Base-by-base conservation (phyloP, 306 rosid genomes). In the Fagus crenata region DNA sequence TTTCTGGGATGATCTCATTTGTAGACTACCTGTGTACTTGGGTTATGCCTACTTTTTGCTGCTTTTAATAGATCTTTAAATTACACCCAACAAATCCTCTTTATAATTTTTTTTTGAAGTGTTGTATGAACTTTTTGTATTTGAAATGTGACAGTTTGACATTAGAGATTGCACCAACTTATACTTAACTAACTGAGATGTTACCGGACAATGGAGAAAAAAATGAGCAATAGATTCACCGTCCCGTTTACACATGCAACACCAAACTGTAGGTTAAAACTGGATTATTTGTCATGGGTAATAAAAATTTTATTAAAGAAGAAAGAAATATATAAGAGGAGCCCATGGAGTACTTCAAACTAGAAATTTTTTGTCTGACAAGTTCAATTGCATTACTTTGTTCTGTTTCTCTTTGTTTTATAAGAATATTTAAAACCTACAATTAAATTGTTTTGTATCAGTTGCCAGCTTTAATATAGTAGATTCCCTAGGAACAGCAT, bases 391-490 rank as follows among this genome's bases (percentile, higher is more conserved):
- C 41, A 33, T 61, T 9, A 61, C 7, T 31, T 7, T 58, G 7
- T 31, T 28, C 37, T 58, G 13, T 58, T 58, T 35, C 65, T 31
- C 18, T 61, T 31, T 61, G n/a, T 61, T 11, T 33, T 33, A 61
- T 58, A 33, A 31, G 67, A 61, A 4, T 61, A 17, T 7, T 33
- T 32, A 61, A 43, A 1, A 33, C 41, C n/a, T 32, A 31, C 5
- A 61, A 13, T 32, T 61, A 60, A 17, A 61, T 11, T 31, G 32
- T 13, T 31, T 17, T 28, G 28, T 22, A 22, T 56, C 5, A 33
- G 41, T 61, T 61, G 41, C 40, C 40, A 61, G 67, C 67, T 61
- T 33, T 33, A 58, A 58, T 58, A 28, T 58, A 60, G 17, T 56
- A 8, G 63, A 56, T 56, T 56, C 33, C 63, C 12, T 22, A 31